Base-by-base conservation (phyloP, 208 protist species). In the Leishmania braziliensis region DNA sequence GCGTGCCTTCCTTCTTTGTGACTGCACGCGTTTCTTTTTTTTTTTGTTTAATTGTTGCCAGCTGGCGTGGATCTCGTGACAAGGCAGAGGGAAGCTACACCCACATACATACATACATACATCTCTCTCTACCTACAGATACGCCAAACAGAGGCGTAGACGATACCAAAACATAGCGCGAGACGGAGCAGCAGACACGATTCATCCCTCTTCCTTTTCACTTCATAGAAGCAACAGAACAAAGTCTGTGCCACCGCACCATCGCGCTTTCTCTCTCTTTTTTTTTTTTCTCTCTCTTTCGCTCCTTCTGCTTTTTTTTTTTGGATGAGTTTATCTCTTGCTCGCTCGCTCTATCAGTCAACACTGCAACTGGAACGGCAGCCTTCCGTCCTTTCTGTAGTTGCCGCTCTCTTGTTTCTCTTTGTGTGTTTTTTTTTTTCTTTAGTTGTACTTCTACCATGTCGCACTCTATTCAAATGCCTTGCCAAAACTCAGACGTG, bases 51-150 rank as follows among this genome's bases (percentile, higher is more conserved):
- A 33, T 29, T 46, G 43, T 46, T 46, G 43, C 43, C 43, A 46
- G 43, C 43, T 46, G 43, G 43, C 43, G 43, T 46, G 43, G 43
- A 46, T 46, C 43, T 46, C 43, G 43, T 6, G 43, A 46, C n/a
- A 66, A 66, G 4, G 60, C 23, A 66, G n/a, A 29, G 26, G 43
- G 43, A 46, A 46, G 43, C 60, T n/a, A 65, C 26, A 65, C 60
- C 20, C 60, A 65, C 60, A 65, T 29, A 65, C 26, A 65, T 12
- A 73, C 68, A 51, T 73, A 73, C 48, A 51, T 73, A 73, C 23
- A 53, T 39, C 23, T 39, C 23, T 39, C 5, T 39, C 23, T 39
- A 73, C 48, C 23, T 39, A 73, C 36, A 53, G 0, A 73, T 18
- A 73, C 26, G 26, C 60, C 26, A 65, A 33, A 65, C 60, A 65